Evolutionary conservation across 768 basidiomycete genomes (phyloP).

Genomic region (Lentinula aciculospora): DNA sequence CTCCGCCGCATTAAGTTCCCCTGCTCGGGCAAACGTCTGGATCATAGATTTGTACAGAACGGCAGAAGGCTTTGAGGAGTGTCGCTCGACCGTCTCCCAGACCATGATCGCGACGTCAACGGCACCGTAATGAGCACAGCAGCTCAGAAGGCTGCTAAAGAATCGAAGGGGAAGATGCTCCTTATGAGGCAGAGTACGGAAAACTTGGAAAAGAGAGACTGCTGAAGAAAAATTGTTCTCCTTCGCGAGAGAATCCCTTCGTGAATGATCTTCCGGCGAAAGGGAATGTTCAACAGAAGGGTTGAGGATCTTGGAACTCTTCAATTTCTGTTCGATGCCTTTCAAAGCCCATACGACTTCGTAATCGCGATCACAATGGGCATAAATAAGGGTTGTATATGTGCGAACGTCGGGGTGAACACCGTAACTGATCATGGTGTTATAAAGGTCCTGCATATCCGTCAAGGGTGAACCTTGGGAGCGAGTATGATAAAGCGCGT

Average conservation of each 20-base stretch:
- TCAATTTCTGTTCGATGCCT: constrained; percentile 34
- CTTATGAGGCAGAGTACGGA: constrained; percentile 31
- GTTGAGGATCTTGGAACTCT: constrained; percentile 21
- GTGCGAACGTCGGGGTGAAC: constrained; percentile 60
- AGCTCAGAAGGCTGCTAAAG: constrained; percentile 55
- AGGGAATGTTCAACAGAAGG: neutral
- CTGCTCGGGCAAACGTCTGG: constrained; percentile 46
- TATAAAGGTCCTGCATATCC: constrained; percentile 61
- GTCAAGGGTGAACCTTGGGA: constrained; percentile 46
- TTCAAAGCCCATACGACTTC: constrained; percentile 50
- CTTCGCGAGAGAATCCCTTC: constrained; percentile 36
- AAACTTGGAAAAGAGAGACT: constrained; percentile 65
- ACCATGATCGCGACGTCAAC: constrained; percentile 59
- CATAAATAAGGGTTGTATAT: constrained; percentile 54
- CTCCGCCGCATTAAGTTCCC: constrained; percentile 42
- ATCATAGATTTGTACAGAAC: constrained; percentile 51
- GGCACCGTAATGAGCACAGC: constrained; percentile 52
- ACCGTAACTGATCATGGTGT: constrained; percentile 58
- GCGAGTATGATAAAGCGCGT: constrained; percentile 44
- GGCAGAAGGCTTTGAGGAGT: constrained; percentile 25
- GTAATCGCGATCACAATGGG: constrained; percentile 59
- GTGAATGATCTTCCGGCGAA: constrained; percentile 16
- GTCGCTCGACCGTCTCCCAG: constrained; percentile 55
- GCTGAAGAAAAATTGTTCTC: constrained; percentile 74
- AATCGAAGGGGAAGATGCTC: constrained; percentile 26